These are phyloP conservation scores for Taphrina confusa DNA, from an alignment of 1,139 yeast species.

Conservation along the genomic window DNA sequence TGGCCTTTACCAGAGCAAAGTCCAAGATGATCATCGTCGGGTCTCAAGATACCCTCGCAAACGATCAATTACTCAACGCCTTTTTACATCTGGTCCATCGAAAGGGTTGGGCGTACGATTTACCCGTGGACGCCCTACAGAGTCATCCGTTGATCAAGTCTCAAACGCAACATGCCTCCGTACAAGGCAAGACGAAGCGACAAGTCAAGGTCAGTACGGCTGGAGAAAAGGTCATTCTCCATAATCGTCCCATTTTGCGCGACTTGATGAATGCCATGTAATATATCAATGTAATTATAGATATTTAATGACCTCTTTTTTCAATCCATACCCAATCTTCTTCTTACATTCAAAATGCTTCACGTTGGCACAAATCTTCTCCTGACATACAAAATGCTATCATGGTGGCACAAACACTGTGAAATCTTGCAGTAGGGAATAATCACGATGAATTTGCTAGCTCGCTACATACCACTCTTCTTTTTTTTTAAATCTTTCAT, in stretches of 20 bases:
- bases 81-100: slow-evolving; percentile 63
- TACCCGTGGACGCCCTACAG: slow-evolving; percentile 47
- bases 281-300: background rate
- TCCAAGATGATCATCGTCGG: slow-evolving; percentile 82
- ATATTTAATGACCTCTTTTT: background rate
- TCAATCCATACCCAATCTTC: too few relatives aligned
- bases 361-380: too few relatives aligned
- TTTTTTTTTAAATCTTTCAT: background rate
- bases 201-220: slow-evolving; percentile 17
- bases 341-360: too few relatives aligned
- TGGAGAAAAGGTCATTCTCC: slow-evolving; percentile 10
- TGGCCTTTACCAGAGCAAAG: slow-evolving; percentile 88
- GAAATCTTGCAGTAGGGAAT: too few relatives aligned
- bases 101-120: slow-evolving; percentile 64
- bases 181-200: background rate
- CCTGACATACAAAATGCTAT: too few relatives aligned
- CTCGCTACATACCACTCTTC: background rate
- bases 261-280: slow-evolving; percentile 24
- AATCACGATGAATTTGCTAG: background rate
- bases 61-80: slow-evolving; percentile 58
- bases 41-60: slow-evolving; percentile 62
- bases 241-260: slow-evolving; percentile 20
- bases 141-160: background rate
- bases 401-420: too few relatives aligned
- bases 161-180: background rate